Evolutionary conservation across 768 basidiomycete genomes (phyloP).

Genomic region (Leccinum boreale): DNA sequence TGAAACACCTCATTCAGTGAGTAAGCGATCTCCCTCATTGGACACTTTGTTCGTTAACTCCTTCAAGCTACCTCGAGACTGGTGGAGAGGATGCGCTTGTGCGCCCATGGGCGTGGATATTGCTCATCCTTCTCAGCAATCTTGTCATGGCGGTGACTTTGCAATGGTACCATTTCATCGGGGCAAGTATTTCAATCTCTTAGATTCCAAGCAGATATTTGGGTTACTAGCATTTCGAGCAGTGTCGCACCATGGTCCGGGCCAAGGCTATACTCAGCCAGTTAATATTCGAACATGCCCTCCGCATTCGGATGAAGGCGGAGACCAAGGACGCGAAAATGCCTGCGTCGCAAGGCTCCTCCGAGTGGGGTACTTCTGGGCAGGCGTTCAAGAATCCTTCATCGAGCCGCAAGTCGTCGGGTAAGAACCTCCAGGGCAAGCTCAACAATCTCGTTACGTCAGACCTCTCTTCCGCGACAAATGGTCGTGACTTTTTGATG

Average conservation of each 20-base stretch:
- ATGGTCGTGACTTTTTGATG: constrained; percentile 2
- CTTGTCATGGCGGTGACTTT: not conserved
- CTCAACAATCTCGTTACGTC: constrained; percentile 5
- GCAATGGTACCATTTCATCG: constrained; percentile 1
- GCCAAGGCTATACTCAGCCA: not conserved
- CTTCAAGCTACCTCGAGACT: not conserved
- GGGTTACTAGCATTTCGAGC: not conserved
- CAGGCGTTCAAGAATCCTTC: not conserved
- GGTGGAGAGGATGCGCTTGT: not conserved
- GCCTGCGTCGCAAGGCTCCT: not conserved
- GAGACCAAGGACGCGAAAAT: not conserved
- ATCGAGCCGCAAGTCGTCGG: not conserved
- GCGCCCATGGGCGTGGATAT: constrained; percentile 3
- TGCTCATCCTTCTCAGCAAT: not conserved
- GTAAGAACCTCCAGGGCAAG: not conserved
- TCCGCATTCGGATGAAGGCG: constrained; percentile 1
- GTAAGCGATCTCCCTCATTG: not conserved
- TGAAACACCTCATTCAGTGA: constrained; percentile 1
- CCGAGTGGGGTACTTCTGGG: not conserved
- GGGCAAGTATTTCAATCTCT: not conserved
- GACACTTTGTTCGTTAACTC: not conserved
- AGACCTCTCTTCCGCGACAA: not conserved
- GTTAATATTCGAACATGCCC: constrained; percentile 2
- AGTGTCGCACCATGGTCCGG: constrained; percentile 3
- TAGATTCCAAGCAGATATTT: not conserved